phyloP scores from a whole-genome alignment of 2,329 filamentous ascomycete genomes.

The Ophiocordyceps sinensis region DNA sequence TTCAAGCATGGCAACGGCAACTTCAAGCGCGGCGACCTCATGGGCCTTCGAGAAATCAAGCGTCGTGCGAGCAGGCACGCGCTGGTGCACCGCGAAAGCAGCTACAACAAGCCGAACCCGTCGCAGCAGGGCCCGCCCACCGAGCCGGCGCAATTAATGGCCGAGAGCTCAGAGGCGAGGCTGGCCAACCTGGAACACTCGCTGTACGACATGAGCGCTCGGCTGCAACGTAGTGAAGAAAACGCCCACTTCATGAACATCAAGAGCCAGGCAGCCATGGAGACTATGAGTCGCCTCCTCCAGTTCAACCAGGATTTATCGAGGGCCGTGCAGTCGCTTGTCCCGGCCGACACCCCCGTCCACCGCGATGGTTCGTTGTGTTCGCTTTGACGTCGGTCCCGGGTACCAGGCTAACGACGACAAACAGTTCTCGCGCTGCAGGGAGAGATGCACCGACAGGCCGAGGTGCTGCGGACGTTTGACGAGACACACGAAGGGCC shows the following conservation, averaged over 20 bases:
- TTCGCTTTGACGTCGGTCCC: slow-evolving; percentile 8
- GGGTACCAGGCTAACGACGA: background rate
- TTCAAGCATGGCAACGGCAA: slow-evolving; percentile 97
- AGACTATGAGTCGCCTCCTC: slow-evolving; percentile 55
- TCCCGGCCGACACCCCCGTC: slow-evolving; percentile 61
- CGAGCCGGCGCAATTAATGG: slow-evolving; percentile 56
- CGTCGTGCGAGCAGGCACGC: slow-evolving; percentile 85
- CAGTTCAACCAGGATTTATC: slow-evolving; percentile 79
- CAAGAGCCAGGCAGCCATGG: slow-evolving; percentile 69
- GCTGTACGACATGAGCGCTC: slow-evolving; percentile 63
- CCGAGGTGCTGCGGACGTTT: slow-evolving; percentile 38
- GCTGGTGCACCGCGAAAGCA: slow-evolving; percentile 84
- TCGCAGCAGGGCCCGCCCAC: slow-evolving; percentile 77
- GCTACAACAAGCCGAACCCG: slow-evolving; percentile 55
- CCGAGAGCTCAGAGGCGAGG: slow-evolving; percentile 64
- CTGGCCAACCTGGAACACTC: slow-evolving; percentile 65
- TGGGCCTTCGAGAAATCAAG: slow-evolving; percentile 88
- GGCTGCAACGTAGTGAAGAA: slow-evolving; percentile 74
- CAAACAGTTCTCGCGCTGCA: slow-evolving; percentile 38
- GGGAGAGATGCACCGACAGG: slow-evolving; percentile 45
- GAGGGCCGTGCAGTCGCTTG: slow-evolving; percentile 55
- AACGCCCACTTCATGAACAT: slow-evolving; percentile 63
- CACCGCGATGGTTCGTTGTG: slow-evolving; percentile 63
- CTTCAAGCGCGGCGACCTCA: slow-evolving; percentile 88
- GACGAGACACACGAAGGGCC: slow-evolving; percentile 56